phyloP scores from a whole-genome alignment of 352 stramenopile species.

The Plasmopara viticola region DNA sequence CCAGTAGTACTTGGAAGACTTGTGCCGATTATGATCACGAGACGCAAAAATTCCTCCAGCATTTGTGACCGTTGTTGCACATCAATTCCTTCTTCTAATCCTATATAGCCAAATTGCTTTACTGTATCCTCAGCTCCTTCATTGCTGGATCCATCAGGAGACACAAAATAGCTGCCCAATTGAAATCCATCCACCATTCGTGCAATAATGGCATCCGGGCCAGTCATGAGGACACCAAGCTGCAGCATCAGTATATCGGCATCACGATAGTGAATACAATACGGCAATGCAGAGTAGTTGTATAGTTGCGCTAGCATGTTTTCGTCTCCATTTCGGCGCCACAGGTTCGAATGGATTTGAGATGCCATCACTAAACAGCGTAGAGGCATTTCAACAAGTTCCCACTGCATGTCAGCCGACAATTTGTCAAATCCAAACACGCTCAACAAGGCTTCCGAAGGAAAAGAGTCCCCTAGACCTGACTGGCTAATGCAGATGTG shows the following conservation, averaged over 20 bases:
- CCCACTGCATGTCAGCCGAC: constrained; percentile 32
- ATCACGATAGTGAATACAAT: constrained; percentile 84
- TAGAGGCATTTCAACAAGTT: constrained; percentile 75
- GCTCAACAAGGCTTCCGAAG: constrained; percentile 38
- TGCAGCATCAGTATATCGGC: constrained; percentile 77
- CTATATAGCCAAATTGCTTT: constrained; percentile 42
- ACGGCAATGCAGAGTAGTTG: constrained; percentile 85
- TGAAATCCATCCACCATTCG: constrained; percentile 78
- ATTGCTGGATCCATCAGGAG: constrained; percentile 10
- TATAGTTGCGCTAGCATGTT: constrained; percentile 87
- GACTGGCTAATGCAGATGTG: constrained; percentile 56
- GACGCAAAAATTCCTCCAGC: constrained; percentile 76
- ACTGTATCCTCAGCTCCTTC: constrained; percentile 9
- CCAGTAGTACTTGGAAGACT: constrained; percentile 61
- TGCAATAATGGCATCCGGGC: constrained; percentile 52
- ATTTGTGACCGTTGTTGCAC: constrained; percentile 66
- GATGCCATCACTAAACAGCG: constrained; percentile 80
- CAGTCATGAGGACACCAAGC: constrained; percentile 57
- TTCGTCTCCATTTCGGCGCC: constrained; percentile 82
- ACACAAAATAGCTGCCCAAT: constrained; percentile 58
- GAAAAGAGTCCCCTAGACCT: constrained; percentile 43
- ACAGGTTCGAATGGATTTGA: constrained; percentile 84
- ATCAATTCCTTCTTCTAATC: constrained; percentile 57
- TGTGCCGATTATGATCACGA: constrained; percentile 73
- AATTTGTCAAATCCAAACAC: constrained; percentile 58